phyloP scores from a whole-genome alignment of 164 flowering plant species.

The Hamamelis virginiana region DNA sequence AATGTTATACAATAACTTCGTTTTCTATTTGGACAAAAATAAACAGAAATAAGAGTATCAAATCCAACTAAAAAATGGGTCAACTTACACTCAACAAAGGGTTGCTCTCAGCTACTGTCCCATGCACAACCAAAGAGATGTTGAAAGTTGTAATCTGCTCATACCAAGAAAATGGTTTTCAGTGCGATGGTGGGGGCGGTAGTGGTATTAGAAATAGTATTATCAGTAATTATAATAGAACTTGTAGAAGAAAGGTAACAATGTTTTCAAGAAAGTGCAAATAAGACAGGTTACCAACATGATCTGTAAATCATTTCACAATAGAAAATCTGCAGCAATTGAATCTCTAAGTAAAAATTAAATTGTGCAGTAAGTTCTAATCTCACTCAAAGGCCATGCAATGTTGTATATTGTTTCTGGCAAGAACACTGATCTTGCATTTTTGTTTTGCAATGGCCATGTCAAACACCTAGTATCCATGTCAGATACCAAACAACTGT shows the following conservation, averaged over 20 bases:
- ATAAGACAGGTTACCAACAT: not conserved
- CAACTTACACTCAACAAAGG: conserved; percentile 38
- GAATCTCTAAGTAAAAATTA: too few relatives aligned
- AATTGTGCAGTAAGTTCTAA: too few relatives aligned
- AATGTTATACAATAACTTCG: not conserved
- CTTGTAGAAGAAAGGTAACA: not conserved
- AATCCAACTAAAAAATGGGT: not conserved
- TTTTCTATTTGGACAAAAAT: too few relatives aligned
- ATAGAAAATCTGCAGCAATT: too few relatives aligned
- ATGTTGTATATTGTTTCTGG: too few relatives aligned
- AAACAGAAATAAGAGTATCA: not conserved
- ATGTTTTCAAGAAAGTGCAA: not conserved
- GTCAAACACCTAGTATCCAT: too few relatives aligned
- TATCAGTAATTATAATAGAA: not conserved
- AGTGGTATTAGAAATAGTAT: too few relatives aligned
- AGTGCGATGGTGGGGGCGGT: not conserved
- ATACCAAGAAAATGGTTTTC: conserved; percentile 7
- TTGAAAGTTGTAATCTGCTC: conserved; percentile 78
- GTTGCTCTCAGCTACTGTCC: conserved; percentile 61
- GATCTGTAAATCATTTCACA: too few relatives aligned
- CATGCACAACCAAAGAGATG: conserved; percentile 70
- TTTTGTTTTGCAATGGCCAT: too few relatives aligned
- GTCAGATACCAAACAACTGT: too few relatives aligned
- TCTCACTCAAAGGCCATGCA: too few relatives aligned
- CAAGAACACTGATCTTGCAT: too few relatives aligned